A percentile compares a stretch with the other conserved stretches of the same genome.
Evolutionary conservation across 768 basidiomycete genomes (phyloP).

Genomic region (Lactarius pseudohatsudake): DNA sequence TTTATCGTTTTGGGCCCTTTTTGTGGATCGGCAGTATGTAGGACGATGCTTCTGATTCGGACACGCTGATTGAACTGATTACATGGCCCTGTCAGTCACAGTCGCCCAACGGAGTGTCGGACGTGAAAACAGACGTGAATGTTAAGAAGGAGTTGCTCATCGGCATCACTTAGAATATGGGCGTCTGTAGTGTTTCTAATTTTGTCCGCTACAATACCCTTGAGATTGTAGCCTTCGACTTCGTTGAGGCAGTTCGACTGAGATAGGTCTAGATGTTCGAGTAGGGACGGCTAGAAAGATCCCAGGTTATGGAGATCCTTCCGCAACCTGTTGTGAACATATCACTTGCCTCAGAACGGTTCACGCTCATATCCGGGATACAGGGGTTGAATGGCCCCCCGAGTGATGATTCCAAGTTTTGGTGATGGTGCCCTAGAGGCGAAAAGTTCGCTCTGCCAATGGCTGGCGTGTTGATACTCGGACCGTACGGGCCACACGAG

Average conservation of each 20-base stretch:
- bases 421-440: neutral
- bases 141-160: slow-evolving; percentile 69
- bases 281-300: slow-evolving; percentile 16
- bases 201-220: slow-evolving; percentile 48
- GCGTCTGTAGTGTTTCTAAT: slow-evolving; percentile 44
- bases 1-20: slow-evolving; percentile 64
- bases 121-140: slow-evolving; percentile 51
- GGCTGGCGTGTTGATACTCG: neutral
- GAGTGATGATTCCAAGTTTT: neutral
- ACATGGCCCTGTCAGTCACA: neutral
- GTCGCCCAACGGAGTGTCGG: neutral
- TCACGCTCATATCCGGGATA: slow-evolving; percentile 12
- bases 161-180: slow-evolving; percentile 66
- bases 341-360: slow-evolving; percentile 20
- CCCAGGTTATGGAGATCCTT: slow-evolving; percentile 1
- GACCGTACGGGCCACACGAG: neutral
- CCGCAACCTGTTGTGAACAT: neutral
- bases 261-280: slow-evolving; percentile 31
- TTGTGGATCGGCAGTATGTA: slow-evolving; percentile 41
- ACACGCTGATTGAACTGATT: slow-evolving; percentile 69
- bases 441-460: no score
- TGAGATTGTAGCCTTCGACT: slow-evolving; percentile 47
- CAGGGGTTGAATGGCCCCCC: neutral
- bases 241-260: slow-evolving; percentile 77
- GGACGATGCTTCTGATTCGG: slow-evolving; percentile 56